Evolutionary conservation across 768 basidiomycete genomes (phyloP).

Genomic region (Phylloporus arenicola): DNA sequence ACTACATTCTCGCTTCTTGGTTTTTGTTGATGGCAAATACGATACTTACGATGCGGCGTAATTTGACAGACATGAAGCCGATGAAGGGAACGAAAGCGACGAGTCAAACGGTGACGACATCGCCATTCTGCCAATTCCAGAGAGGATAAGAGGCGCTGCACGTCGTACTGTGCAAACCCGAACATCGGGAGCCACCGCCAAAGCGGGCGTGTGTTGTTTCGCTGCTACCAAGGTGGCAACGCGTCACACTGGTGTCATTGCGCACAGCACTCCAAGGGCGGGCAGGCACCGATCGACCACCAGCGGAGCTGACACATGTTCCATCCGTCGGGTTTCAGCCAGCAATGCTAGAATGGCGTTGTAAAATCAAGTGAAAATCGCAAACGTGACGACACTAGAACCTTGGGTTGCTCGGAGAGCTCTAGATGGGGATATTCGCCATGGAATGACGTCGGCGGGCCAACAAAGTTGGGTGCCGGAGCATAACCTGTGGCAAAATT

Average conservation of each 20-base stretch:
- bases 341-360: background rate
- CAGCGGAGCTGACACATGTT: background rate
- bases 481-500: background rate
- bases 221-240: slow-evolving; percentile 29
- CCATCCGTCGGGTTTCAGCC: background rate
- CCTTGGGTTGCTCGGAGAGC: background rate
- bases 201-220: slow-evolving; percentile 4
- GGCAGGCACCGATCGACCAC: background rate
- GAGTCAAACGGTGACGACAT: background rate
- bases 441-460: background rate
- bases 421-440: background rate
- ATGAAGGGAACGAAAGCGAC: background rate
- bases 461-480: background rate
- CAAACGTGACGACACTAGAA: too few relatives aligned
- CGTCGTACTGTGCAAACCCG: slow-evolving; percentile 26
- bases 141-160: too few relatives aligned
- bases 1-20: too few relatives aligned
- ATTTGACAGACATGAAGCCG: background rate
- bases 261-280: slow-evolving; percentile 19
- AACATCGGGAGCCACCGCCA: slow-evolving; percentile 29
- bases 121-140: background rate
- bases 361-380: background rate
- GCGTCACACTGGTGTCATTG: slow-evolving; percentile 18
- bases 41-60: too few relatives aligned
- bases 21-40: too few relatives aligned